Evolutionary conservation across 495 filamentous ascomycete species (phyloP), one percentile per base, ranked within the genome.

Genomic region (Penicillium nucicola): DNA sequence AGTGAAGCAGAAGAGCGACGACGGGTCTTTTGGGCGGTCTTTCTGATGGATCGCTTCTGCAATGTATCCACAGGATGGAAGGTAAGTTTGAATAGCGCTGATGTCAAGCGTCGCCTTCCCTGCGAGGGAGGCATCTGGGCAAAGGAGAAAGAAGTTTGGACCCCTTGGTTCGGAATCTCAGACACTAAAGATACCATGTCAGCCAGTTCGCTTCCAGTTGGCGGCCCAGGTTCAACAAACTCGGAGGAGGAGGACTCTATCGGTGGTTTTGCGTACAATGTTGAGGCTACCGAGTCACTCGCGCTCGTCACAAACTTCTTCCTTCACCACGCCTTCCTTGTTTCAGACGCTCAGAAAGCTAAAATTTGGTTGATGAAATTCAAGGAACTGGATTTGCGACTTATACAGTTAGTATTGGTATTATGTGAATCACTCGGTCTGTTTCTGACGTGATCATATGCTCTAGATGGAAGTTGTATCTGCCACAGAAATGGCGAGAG

Each of bases 21-120:
- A n/a, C 50, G 62, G 1, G 45, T 62, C 0, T 65, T 65, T 42
- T 65, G 62, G 62, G 52, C 53, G 0, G 56, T 64, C 1, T 64
- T 64, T 9, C 33, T 64, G 9, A 61, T 66, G 55, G 63, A 66
- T 38, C 45, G 63, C 10, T 66, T 64, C 34, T 65, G 63, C 45
- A 59, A 49, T 28, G 53, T 62, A 1, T 57, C 64, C 10, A 62
- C 58, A 3, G 64, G 61, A 8, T 66, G 56, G 61, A 58, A 64
- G 5, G 37, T 58, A 1, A 58, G 61, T 36, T 47, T 65, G 1
- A 57, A 55, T 5, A 52, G 60, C 18, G 69, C 58, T 38, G 67
- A 73, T 42, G 66, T 76, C 0, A 62, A 67, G 20, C 69, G 70
- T 6, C 66, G 69, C 3, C 55, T 76, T 8, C 72, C 72, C 10